Evolutionary conservation across 2,329 filamentous ascomycete genomes (phyloP), one percentile per base, ranked within the genome.

Genomic region (Paraphaeosphaeria sporulosa): DNA sequence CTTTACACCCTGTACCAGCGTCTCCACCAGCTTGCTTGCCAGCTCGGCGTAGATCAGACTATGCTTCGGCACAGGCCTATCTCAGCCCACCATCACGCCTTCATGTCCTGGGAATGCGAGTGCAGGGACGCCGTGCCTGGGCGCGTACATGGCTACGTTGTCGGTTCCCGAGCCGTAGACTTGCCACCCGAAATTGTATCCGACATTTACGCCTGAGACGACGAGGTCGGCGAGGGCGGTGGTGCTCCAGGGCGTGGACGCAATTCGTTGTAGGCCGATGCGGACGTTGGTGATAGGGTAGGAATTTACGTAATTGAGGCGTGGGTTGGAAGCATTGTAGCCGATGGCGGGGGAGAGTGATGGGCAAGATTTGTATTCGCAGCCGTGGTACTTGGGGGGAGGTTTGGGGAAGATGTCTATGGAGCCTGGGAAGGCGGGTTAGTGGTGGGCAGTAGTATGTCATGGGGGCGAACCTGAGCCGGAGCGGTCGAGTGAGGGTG

Each of bases 291-390:
- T 90, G 1, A 87, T 86, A 0, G 89, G 88, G 76, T 80, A 90
- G 0, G 87, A 89, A 79, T 92, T 92, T 60, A 92, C 89, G 81
- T 89, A 92, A 81, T 90, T 89, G 48, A 90, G 81, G 4, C 85
- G 83, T 0, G 85, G 80, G 60, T 85, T 80, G 83, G 83, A n/a
- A 9, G 79, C 75, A 69, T 91, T 89, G 65, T 76, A 73, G 42
- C 89, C 89, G 17, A 81, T 80, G 1, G 87, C 78, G 1, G 85
- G 83, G 68, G 89, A 4, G 89, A 88, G 27, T n/a, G n/a, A n/a
- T n/a, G 27, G 27, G 8, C 27, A 30, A 8, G 27, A 30, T 4
- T 30, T 30, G 27, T 30, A 30, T 30, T 30, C 27, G 27, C 8
- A 30, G 8, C 8, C 27, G 27, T 30, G 27, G 27, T 30, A 8